Conservation (phyloP, 345 rosid species). For the Brassica cretica region DNA sequence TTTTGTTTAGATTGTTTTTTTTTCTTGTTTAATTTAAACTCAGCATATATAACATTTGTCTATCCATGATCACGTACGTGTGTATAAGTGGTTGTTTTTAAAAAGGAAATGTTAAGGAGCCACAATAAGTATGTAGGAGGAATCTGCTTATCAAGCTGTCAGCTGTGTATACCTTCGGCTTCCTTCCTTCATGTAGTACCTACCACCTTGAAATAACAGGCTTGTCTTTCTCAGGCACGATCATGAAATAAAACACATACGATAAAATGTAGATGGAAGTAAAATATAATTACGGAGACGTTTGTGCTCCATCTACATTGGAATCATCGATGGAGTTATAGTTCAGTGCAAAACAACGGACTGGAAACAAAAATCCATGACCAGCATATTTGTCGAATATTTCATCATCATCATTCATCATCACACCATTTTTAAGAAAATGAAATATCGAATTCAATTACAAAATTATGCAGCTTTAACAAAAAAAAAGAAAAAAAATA, state of each 20-base stretch:
- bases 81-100: too few relatives aligned
- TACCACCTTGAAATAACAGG: background rate
- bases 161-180: background rate
- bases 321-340: background rate
- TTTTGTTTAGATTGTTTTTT: background rate
- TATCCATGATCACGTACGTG: too few relatives aligned
- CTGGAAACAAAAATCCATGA: background rate
- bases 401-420: background rate
- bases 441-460: background rate
- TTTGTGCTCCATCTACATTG: background rate
- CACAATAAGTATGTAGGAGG: background rate
- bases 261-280: background rate
- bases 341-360: background rate
- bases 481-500: too few relatives aligned
- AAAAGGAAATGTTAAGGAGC: background rate
- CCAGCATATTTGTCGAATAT: background rate
- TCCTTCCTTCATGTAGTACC: background rate
- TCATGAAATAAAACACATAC: too few relatives aligned
- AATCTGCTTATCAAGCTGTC: background rate
- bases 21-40: too few relatives aligned
- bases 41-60: too few relatives aligned
- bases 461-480: too few relatives aligned
- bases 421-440: background rate
- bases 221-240: background rate
- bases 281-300: background rate